Percentiles rank a stretch among this genome's conserved stretches.
Evolutionary conservation across 2,329 filamentous ascomycete species (phyloP).

Genomic region (Diaporthe caulivora): DNA sequence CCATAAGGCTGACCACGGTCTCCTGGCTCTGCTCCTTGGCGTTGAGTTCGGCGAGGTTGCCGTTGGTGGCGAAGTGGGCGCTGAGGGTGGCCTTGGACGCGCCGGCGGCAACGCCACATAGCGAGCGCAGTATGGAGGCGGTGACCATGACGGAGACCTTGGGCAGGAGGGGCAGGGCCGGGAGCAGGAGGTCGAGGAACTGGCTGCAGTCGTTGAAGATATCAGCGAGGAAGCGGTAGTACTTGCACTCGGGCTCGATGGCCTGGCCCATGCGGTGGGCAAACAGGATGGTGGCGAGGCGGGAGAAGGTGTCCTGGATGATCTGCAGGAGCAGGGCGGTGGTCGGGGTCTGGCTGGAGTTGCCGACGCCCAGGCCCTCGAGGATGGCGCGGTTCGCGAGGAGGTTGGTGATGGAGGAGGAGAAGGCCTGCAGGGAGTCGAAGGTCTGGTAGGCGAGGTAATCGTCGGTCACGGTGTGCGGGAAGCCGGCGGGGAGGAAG

Average conservation of each 20-base stretch:
- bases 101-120: conserved; percentile 92
- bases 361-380: conserved; percentile 83
- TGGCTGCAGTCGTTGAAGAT: conserved; percentile 90
- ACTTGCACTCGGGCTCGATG: conserved; percentile 92
- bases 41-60: conserved; percentile 93
- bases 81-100: conserved; percentile 92
- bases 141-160: conserved; percentile 64
- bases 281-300: conserved; percentile 87
- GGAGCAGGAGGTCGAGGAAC: conserved; percentile 86
- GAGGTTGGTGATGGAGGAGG: conserved; percentile 82
- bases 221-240: conserved; percentile 87
- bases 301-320: conserved; percentile 83
- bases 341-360: conserved; percentile 82
- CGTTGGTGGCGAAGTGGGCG: conserved; percentile 88
- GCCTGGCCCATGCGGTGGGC: conserved; percentile 84
- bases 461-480: conserved; percentile 85
- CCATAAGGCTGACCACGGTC: conserved; percentile 88
- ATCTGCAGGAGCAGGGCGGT: conserved; percentile 86
- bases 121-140: conserved; percentile 64
- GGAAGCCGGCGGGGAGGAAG: conserved; percentile 90
- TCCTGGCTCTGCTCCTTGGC: conserved; percentile 96
- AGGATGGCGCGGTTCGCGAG: conserved; percentile 87
- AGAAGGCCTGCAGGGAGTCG: conserved; percentile 87
- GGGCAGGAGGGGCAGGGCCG: conserved; percentile 70
- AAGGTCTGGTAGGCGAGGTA: conserved; percentile 80